Evolutionary conservation across 495 filamentous ascomycete genomes (phyloP).

Genomic region (Lepraria neglecta): DNA sequence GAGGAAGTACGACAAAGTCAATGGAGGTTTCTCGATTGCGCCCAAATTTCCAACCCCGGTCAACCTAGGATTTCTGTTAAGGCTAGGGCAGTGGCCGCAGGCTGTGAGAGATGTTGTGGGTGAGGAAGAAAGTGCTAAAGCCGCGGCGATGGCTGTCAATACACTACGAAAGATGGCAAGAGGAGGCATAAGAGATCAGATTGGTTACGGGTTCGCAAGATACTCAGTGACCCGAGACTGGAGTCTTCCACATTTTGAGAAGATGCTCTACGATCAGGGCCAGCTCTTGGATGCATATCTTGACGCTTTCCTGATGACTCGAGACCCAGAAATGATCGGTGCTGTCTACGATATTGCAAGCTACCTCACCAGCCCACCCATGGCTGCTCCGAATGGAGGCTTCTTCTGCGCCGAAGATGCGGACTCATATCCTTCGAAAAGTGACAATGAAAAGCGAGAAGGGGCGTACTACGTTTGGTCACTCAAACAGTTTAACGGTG

Average conservation of each 20-base stretch:
- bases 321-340: conserved; percentile 65
- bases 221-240: conserved; percentile 89
- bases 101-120: conserved; percentile 82
- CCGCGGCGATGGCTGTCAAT: conserved; percentile 71
- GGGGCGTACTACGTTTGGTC: conserved; percentile 97
- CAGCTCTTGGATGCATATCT: conserved; percentile 81
- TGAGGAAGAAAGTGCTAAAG: conserved; percentile 65
- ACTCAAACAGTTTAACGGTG: conserved; percentile 71
- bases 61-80: conserved; percentile 76
- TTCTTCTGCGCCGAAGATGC: conserved; percentile 91
- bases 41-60: conserved; percentile 91
- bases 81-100: conserved; percentile 63
- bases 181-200: conserved; percentile 86
- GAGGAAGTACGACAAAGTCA: conserved; percentile 65
- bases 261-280: conserved; percentile 95
- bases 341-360: conserved; percentile 76
- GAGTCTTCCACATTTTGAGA: conserved; percentile 93
- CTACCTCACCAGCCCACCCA: conserved; percentile 66
- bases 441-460: conserved; percentile 80
- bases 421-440: conserved; percentile 69
- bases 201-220: conserved; percentile 83
- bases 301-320: conserved; percentile 73
- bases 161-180: conserved; percentile 78
- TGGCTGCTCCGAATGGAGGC: conserved; percentile 62
- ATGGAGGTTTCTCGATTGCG: conserved; percentile 67